Conservation (phyloP, 805 yeast species). For the Candida michaelii region DNA sequence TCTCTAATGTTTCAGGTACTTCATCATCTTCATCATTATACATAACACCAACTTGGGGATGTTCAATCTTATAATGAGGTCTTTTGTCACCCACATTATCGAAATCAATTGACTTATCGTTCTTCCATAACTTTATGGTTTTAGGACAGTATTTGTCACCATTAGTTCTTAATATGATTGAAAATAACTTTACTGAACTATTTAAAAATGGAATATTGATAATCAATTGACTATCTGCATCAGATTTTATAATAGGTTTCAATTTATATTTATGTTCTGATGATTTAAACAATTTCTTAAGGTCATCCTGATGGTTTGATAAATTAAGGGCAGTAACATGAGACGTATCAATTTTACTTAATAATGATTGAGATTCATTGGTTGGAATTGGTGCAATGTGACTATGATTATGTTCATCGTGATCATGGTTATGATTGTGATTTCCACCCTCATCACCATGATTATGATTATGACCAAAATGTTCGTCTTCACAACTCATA, state of each 20-base stretch:
- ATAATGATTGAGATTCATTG: constrained; percentile 63
- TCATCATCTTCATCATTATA: constrained; percentile 41
- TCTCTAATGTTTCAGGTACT: constrained; percentile 29
- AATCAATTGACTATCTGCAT: constrained; percentile 79
- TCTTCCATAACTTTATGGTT: constrained; percentile 69
- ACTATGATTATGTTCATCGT: constrained; percentile 35
- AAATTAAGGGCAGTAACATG: constrained; percentile 66
- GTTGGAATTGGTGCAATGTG: constrained; percentile 72
- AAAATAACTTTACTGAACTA: constrained; percentile 69
- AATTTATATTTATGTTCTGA: constrained; percentile 49
- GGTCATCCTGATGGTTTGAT: constrained; percentile 49
- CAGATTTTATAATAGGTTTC: constrained; percentile 55
- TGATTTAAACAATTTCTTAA: constrained; percentile 52
- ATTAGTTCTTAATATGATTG: constrained; percentile 67
- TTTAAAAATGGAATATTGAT: constrained; percentile 74
- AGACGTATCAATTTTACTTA: constrained; percentile 56
- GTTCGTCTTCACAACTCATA: constrained; percentile 33
- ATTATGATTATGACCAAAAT: constrained; percentile 19
- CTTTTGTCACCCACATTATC: constrained; percentile 51
- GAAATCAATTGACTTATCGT: constrained; percentile 70
- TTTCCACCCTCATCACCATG: constrained; percentile 15
- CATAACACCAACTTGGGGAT: constrained; percentile 61
- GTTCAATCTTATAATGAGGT: constrained; percentile 54
- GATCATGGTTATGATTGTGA: constrained; percentile 5
- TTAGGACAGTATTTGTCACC: constrained; percentile 67